Evolutionary conservation across 441 rosid genomes (phyloP), one percentile per base, ranked within the genome.

Genomic region (Flueggea neowawraea): DNA sequence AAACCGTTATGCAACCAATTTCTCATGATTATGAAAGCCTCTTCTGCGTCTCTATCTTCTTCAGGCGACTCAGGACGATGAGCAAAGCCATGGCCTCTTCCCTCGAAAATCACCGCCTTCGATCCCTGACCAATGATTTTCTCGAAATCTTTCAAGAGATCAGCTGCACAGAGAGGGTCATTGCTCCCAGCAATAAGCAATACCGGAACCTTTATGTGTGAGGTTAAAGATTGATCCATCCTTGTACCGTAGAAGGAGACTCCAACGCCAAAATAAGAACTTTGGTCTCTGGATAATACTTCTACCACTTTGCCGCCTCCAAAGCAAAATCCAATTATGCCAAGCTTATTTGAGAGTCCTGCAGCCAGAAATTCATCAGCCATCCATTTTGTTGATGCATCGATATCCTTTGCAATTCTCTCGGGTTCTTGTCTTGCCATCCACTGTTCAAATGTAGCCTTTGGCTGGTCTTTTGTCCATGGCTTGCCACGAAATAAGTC

Each of bases 211-310:
- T 79, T 81, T n/a, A 86, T 59, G 2, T 69, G 52, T 12, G 80
- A 73, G 3, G 85, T 84, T 5, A 70, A 49, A 2, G 70, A 57
- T 10, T 73, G 66, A 64, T 90, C 81, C 49, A 92, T 88, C 66
- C 92, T 85, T 3, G 94, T 92, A 0, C 98, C 96, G 13, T 90
- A 90, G 61, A 92, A 90, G 12, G 94, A 92, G n/a, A 86, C 81
- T 13, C 91, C 98, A 8, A 64, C 63, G 22, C 91, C 84, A 47
- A 87, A 89, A 69, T 64, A 64, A 64, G 54, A 63, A 36, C 77
- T 82, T 13, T 69, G 64, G 60, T 91, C 96, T 36, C 61, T 49
- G 7, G 91, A 89, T 62, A 89, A 75, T 12, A 80, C 68, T 4
- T 89, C 95, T 1, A 89, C 63, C 13, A 85, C 85, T 7, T 82